Evolutionary conservation across 495 filamentous ascomycete species (phyloP).

Genomic region (Aspergillus asperescens): DNA sequence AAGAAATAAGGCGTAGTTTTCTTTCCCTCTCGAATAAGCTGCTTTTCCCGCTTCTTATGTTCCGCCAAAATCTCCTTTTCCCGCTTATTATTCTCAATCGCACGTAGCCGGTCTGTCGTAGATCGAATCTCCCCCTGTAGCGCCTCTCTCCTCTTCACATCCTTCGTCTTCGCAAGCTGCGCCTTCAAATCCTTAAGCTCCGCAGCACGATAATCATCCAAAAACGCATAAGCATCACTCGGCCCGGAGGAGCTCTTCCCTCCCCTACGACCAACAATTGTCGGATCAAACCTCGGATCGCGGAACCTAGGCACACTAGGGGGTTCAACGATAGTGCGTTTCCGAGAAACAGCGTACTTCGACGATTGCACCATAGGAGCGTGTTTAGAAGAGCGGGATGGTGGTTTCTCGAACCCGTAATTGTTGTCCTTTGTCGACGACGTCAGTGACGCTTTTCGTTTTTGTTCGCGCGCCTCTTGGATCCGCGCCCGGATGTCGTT

Average conservation of each 20-base stretch:
- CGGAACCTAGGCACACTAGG: conserved; percentile 43
- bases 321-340: conserved; percentile 62
- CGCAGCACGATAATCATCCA: conserved; percentile 73
- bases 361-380: conserved; percentile 75
- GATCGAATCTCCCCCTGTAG: conserved; percentile 62
- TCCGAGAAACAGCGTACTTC: conserved; percentile 75
- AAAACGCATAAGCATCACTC: conserved; percentile 71
- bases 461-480: conserved; percentile 43
- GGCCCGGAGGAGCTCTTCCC: conserved; percentile 41
- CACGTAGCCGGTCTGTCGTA: conserved; percentile 64
- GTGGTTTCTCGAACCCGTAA: conserved; percentile 15
- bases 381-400: conserved; percentile 71
- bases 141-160: conserved; percentile 53
- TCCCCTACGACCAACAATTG: conserved; percentile 32
- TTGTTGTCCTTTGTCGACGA: conserved; percentile 35
- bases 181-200: conserved; percentile 71
- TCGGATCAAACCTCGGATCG: conserved; percentile 84
- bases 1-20: conserved; percentile 86
- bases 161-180: conserved; percentile 61
- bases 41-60: conserved; percentile 78
- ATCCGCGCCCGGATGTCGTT: conserved; percentile 38
- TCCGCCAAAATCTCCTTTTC: conserved; percentile 59
- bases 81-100: conserved; percentile 60
- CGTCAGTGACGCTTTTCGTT: conserved; percentile 26
- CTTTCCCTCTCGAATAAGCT: conserved; percentile 79